Percentiles rank a stretch among this genome's conserved stretches.
Evolutionary conservation across 306 rosid genomes (phyloP).

Genomic region (Pueraria montana): DNA sequence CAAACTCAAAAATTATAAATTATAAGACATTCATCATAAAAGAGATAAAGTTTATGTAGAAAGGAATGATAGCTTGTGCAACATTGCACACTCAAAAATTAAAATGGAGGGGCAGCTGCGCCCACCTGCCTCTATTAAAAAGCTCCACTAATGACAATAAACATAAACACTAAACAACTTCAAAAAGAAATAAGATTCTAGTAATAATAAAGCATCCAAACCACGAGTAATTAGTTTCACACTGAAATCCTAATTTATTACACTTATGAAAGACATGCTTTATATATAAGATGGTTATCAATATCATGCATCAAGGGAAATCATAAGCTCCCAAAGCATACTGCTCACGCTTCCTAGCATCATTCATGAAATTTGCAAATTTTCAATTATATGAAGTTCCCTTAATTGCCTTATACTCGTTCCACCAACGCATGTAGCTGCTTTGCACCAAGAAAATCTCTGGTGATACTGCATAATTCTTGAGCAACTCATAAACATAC

Average conservation of each 20-base stretch:
- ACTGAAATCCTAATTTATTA: background rate
- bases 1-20: too few species aligned
- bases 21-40: too few species aligned
- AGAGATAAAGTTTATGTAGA: too few species aligned
- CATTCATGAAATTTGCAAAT: background rate
- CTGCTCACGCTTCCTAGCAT: background rate
- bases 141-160: too few species aligned
- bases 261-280: background rate
- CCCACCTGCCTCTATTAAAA: too few species aligned
- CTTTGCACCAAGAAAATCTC: slow-evolving; percentile 69
- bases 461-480: slow-evolving; percentile 55
- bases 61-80: too few species aligned
- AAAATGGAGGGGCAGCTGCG: too few species aligned
- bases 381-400: background rate
- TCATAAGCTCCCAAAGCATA: background rate
- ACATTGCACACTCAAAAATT: too few species aligned
- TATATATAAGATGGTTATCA: background rate
- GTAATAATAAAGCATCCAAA: too few species aligned
- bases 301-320: background rate
- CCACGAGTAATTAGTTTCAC: too few species aligned
- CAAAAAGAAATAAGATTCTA: too few species aligned
- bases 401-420: background rate
- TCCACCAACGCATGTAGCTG: slow-evolving; percentile 79
- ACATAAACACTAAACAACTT: too few species aligned
- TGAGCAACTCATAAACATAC: slow-evolving; percentile 52